Percentiles rank a stretch among this genome's conserved stretches.
Evolutionary conservation across 768 basidiomycete species (phyloP).

Genomic region (Boletus sp.): DNA sequence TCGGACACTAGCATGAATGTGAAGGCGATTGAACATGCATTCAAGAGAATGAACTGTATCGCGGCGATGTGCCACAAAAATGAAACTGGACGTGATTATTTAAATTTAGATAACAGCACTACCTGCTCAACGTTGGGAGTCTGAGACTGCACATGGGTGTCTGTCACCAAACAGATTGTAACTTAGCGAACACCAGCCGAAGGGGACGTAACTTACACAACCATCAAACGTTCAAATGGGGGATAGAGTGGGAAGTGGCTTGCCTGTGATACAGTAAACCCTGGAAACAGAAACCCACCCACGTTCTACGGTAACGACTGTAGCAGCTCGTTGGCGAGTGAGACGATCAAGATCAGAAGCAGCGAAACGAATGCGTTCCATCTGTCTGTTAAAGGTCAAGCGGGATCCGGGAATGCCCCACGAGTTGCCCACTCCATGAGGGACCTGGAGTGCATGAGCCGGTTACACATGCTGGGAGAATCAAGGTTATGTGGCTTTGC

Average conservation of each 20-base stretch:
- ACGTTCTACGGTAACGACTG: not conserved
- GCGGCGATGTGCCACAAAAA: not conserved
- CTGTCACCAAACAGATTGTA: not conserved
- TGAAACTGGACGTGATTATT: not conserved
- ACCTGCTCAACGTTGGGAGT: not conserved
- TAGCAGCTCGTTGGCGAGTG: not conserved
- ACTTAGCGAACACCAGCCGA: slow-evolving; percentile 2
- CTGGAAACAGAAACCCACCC: not conserved
- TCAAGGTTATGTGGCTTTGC: not conserved
- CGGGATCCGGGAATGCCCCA: not conserved
- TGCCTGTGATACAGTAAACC: not conserved
- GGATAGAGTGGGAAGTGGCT: slow-evolving; percentile 2
- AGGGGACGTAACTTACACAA: not conserved
- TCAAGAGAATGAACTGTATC: not conserved
- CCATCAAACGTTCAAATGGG: not conserved
- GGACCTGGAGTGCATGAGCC: not conserved
- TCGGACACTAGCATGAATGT: not conserved
- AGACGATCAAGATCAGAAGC: slow-evolving; percentile 9
- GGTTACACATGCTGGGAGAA: not conserved
- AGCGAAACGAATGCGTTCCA: not conserved
- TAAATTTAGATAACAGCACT: not conserved
- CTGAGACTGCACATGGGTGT: not conserved
- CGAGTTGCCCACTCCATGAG: not conserved
- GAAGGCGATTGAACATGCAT: not conserved
- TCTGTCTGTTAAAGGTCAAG: not conserved